Conservation (phyloP, 139 green algal species). For the Tetradesmus lagerheimii region DNA sequence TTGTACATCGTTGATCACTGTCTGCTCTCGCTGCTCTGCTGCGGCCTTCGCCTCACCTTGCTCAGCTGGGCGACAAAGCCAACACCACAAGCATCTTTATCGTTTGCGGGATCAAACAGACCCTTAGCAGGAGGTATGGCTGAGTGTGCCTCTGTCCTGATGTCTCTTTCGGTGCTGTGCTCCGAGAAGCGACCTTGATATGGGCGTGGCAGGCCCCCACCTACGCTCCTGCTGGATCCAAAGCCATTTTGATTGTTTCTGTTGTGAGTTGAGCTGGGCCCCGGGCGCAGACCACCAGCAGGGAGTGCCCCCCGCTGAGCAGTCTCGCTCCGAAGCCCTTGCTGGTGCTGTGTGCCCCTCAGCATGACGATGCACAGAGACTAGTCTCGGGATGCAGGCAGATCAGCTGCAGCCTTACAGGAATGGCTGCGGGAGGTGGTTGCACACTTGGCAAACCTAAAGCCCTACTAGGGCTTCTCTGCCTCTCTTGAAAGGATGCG, state of each 20-base stretch:
- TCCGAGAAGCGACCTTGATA: neutral
- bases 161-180: neutral
- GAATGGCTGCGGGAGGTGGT: neutral
- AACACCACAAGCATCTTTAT: constrained; percentile 89
- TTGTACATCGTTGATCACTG: neutral
- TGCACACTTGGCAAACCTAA: neutral
- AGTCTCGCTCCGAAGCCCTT: neutral
- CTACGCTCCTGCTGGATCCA: neutral
- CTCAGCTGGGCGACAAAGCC: neutral
- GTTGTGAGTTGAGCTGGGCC: neutral
- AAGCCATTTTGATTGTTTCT: neutral
- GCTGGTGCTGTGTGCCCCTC: neutral
- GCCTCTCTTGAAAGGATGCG: neutral
- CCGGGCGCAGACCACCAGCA: neutral
- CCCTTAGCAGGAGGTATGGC: constrained; percentile 45
- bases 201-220: neutral
- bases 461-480: neutral
- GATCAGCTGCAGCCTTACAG: neutral
- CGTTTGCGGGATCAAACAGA: constrained; percentile 69
- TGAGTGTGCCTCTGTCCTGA: constrained; percentile 11
- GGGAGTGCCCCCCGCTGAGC: neutral
- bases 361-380: neutral
- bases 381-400: neutral
- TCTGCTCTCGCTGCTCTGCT: neutral
- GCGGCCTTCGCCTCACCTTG: neutral